Evolutionary conservation across 202 grass and related monocot genomes (phyloP), one percentile per base, ranked within the genome.

Genomic region (Elaeis oleifera): DNA sequence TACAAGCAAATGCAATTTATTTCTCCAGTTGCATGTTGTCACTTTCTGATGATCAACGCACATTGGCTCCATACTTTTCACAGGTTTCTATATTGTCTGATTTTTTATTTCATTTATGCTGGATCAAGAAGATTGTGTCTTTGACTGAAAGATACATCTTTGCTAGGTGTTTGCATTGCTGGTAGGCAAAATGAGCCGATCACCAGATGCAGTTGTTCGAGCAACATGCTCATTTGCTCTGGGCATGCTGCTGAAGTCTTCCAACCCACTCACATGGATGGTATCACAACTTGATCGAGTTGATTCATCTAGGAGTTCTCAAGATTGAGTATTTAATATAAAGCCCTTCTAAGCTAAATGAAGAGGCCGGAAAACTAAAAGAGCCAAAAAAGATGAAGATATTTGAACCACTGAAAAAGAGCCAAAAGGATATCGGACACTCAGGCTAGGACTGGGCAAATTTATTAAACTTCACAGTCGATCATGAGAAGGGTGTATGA

Each of bases 1-100:
- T 97, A 70, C 78, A 88, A 81, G 92, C 88, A 70, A 97, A 97
- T 52, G 92, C 92, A 54, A 71, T 97, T 78, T 91, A 88, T 78
- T 86, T 97, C 51, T 86, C 89, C 20, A 84, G 88, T 71, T 89
- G 77, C 71, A 72, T 97, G 81, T 67, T 97, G 58, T 82, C 92
- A 32, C 84, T 89, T 73, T 76, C 88, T 44, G 87, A 91, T 29
- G 92, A 91, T 68, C 92, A 97, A 54, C 92, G 84, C 20, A 89
- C 86, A 54, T 80, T 86, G 3, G 76, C 92, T 75, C 88, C 92
- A 69, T 97, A 89, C 74, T 97, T 83, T 69, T 91, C 88, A 48
- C 92, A 97, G 92, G 92, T 97, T 79, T 74, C 22, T 65, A 60
- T 50, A 25, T 73, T 58, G 22, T 75, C 68, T 69, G 23, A 28